Evolutionary conservation across 305 asterid genomes (phyloP).

Genomic region (Solanum hybrid): DNA sequence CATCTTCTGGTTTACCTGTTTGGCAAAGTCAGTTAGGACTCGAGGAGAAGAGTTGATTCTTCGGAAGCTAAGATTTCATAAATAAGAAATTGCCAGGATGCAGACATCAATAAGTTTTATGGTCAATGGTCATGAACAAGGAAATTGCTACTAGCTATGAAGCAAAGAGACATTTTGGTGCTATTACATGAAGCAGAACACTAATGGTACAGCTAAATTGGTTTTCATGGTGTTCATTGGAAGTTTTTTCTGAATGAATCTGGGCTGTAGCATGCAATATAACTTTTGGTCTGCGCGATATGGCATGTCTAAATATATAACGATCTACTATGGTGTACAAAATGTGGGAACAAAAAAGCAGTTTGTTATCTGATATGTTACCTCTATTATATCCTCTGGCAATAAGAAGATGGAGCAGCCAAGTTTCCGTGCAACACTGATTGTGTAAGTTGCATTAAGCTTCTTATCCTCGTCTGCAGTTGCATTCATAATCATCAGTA

Average conservation of each 20-base stretch:
- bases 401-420: constrained; percentile 85
- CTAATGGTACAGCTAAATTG: background rate
- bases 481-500: constrained; percentile 7
- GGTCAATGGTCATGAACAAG: background rate
- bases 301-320: background rate
- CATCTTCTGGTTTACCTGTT: constrained; percentile 86
- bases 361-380: background rate
- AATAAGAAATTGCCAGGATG: background rate
- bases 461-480: constrained; percentile 83
- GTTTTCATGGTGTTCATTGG: background rate
- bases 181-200: background rate
- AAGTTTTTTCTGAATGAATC: background rate
- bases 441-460: constrained; percentile 75
- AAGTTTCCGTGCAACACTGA: constrained; percentile 90
- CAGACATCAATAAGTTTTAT: background rate
- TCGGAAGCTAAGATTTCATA: background rate
- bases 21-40: background rate
- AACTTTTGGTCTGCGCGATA: background rate
- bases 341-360: background rate
- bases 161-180: background rate
- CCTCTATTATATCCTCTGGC: constrained; percentile 96
- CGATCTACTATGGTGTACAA: background rate
- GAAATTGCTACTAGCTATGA: background rate
- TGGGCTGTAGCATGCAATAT: background rate
- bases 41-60: background rate